phyloP scores from a whole-genome alignment of 306 rosid genomes.

The Dryas octopetala region DNA sequence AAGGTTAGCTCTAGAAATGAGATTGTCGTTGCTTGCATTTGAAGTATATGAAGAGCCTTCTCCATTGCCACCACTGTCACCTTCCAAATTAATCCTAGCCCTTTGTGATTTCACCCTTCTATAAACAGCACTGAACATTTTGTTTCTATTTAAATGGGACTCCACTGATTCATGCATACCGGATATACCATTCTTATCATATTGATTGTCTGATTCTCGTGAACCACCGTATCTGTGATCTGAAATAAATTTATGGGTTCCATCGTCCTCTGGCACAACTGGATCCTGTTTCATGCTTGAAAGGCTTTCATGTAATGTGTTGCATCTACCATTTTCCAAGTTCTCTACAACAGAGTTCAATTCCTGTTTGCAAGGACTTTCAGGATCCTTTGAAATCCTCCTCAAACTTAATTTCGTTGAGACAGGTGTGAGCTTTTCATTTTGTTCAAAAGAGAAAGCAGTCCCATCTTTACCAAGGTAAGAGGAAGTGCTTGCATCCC shows the following conservation, averaged over 20 bases:
- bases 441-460: constrained; percentile 46
- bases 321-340: constrained; percentile 40
- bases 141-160: constrained; percentile 47
- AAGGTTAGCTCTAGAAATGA: constrained; percentile 37
- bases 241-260: constrained; percentile 29
- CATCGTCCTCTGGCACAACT: constrained; percentile 39
- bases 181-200: constrained; percentile 32
- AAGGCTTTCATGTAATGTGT: constrained; percentile 34
- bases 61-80: constrained; percentile 48
- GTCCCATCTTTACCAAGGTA: constrained; percentile 25
- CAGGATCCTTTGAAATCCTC: constrained; percentile 53
- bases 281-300: constrained; percentile 33
- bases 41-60: constrained; percentile 64
- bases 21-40: constrained; percentile 47
- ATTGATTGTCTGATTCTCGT: constrained; percentile 39
- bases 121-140: constrained; percentile 79
- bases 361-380: constrained; percentile 59
- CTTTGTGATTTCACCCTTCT: constrained; percentile 67
- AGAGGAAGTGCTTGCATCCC: constrained; percentile 35
- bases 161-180: constrained; percentile 41
- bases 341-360: constrained; percentile 39
- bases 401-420: constrained; percentile 63
- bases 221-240: constrained; percentile 47
- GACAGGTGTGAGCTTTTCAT: constrained; percentile 39
- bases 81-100: constrained; percentile 44